phyloP scores from a whole-genome alignment of 1,139 yeast genomes.

The Sugiyamaella paludigena region DNA sequence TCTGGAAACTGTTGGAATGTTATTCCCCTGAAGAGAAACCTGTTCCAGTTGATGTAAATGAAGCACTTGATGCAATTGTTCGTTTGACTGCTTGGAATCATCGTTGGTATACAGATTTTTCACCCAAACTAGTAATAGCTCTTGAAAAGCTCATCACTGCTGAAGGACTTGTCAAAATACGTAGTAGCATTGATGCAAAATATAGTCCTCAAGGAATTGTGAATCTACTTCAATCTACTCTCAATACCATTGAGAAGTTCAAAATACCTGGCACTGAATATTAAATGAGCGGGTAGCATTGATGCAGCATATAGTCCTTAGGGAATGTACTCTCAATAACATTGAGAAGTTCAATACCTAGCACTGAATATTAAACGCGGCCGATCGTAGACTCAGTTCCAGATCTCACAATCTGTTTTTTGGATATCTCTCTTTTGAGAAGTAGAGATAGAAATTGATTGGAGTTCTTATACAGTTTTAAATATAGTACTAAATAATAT shows the following conservation, averaged over 20 bases:
- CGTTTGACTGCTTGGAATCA: constrained; percentile 91
- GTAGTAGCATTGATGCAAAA: constrained; percentile 70
- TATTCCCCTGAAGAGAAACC: constrained; percentile 41
- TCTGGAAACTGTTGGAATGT: constrained; percentile 68
- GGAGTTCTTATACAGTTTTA: too few species aligned
- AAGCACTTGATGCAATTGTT: constrained; percentile 67
- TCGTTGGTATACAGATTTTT: constrained; percentile 93
- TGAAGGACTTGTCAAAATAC: constrained; percentile 75
- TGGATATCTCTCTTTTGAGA: too few species aligned
- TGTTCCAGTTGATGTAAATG: constrained; percentile 32
- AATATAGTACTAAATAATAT: background rate
- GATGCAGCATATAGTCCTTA: too few species aligned
- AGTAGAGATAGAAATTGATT: too few species aligned
- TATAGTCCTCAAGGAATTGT: constrained; percentile 65
- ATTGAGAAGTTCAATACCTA: too few species aligned
- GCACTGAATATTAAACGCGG: too few species aligned
- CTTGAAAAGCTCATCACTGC: constrained; percentile 63
- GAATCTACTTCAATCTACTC: constrained; percentile 55
- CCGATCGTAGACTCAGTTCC: too few species aligned
- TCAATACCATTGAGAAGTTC: constrained; percentile 51
- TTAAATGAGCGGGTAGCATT: too few species aligned
- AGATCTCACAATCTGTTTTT: too few species aligned
- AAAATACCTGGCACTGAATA: constrained; percentile 40
- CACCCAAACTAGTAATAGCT: constrained; percentile 59
- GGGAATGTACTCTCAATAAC: too few species aligned